Percentiles rank a stretch among this genome's conserved stretches.
These are phyloP conservation scores for Backusella australiensis DNA, from an alignment of 192 early-diverging fungal genomes.

Conservation along the genomic window DNA sequence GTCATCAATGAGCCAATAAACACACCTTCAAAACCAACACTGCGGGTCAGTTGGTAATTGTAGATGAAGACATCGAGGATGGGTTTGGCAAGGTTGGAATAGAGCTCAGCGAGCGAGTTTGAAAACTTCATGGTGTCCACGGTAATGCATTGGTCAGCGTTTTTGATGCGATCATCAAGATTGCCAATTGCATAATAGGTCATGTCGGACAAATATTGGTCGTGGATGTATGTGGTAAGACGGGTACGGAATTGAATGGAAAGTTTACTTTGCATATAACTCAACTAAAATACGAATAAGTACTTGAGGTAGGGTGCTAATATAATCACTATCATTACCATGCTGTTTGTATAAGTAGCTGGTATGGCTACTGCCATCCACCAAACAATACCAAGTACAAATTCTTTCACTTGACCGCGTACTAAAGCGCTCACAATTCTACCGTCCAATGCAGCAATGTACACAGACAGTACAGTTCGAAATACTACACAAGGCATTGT, in stretches of 20 bases:
- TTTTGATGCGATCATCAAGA: constrained; percentile 89
- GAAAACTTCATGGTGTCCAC: constrained; percentile 93
- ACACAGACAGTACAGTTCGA: constrained; percentile 87
- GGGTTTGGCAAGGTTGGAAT: constrained; percentile 95
- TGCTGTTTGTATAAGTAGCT: constrained; percentile 94
- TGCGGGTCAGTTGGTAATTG: constrained; percentile 79
- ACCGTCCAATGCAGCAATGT: constrained; percentile 86
- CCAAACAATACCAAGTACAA: constrained; percentile 79
- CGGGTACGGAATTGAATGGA: constrained; percentile 80
- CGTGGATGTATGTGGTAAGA: constrained; percentile 86
- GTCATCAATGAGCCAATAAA: constrained; percentile 81
- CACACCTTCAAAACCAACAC: constrained; percentile 82
- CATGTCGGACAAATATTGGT: constrained; percentile 83
- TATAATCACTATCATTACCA: constrained; percentile 48
- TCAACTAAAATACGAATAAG: constrained; percentile 40
- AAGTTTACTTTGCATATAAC: constrained; percentile 74
- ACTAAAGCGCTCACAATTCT: constrained; percentile 78
- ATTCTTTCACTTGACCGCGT: constrained; percentile 74
- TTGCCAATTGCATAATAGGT: constrained; percentile 94
- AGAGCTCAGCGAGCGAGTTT: constrained; percentile 80
- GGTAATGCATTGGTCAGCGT: constrained; percentile 87
- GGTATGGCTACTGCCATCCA: constrained; percentile 95
- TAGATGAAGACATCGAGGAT: constrained; percentile 92
- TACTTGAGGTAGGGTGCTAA: too few species aligned
- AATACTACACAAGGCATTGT: constrained; percentile 50